These are phyloP conservation scores for Dalbergia cultrata DNA, from an alignment of 306 rosid genomes.

Conservation along the genomic window DNA sequence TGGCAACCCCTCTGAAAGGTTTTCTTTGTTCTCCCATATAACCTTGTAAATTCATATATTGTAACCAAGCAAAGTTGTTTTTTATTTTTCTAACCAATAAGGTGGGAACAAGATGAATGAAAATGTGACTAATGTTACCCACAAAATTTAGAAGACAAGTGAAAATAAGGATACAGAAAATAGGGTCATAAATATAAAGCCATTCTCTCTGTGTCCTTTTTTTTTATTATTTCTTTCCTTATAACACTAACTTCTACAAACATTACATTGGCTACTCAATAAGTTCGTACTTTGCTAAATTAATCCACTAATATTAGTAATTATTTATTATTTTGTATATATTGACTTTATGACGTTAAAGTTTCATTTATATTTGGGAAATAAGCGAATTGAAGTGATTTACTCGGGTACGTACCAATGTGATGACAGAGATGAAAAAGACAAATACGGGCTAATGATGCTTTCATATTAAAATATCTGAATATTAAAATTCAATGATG, in stretches of 20 bases:
- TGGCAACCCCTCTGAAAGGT: slow-evolving; percentile 54
- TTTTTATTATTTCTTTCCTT: too few species aligned
- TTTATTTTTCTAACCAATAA: neutral
- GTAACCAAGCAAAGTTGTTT: neutral
- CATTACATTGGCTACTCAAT: too few species aligned
- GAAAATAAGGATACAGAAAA: too few species aligned
- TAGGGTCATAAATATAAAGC: too few species aligned
- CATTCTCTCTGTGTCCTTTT: too few species aligned
- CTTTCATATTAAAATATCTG: too few species aligned
- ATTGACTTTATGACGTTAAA: neutral
- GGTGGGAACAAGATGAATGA: neutral
- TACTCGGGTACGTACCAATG: too few species aligned
- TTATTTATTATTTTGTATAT: neutral
- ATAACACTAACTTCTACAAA: neutral
- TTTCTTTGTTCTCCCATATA: slow-evolving; percentile 67
- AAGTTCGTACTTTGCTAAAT: neutral
- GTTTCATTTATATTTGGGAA: neutral
- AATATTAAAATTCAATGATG: too few species aligned
- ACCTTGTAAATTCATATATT: slow-evolving; percentile 46
- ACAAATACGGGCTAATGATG: too few species aligned
- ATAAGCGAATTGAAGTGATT: neutral
- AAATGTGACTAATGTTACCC: neutral
- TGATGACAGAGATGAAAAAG: too few species aligned
- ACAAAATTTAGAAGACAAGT: too few species aligned
- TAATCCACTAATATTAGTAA: neutral